phyloP scores from a whole-genome alignment of 2,329 filamentous ascomycete species.

The Aureobasidium zeae region DNA sequence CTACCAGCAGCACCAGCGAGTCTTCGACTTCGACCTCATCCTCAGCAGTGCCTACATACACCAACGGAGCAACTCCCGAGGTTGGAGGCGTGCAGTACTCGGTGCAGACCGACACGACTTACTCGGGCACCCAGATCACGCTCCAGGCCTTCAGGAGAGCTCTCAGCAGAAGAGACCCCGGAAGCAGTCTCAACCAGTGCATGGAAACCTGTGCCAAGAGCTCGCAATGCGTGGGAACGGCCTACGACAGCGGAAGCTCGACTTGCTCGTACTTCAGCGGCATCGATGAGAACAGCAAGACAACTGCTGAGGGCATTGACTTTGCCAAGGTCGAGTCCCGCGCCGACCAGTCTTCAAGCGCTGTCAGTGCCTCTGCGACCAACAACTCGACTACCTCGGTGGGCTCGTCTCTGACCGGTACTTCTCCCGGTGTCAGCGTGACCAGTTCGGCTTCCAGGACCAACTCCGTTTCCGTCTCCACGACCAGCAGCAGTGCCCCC shows the following conservation, averaged over 20 bases:
- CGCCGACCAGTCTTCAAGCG: not conserved
- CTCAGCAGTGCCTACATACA: not conserved
- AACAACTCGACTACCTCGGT: not conserved
- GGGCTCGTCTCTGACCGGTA: not conserved
- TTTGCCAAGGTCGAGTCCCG: slow-evolving; percentile 1
- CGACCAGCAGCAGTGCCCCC: not conserved
- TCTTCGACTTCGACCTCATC: not conserved
- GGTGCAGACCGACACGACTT: not conserved
- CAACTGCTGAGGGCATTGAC: not conserved
- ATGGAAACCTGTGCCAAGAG: not conserved
- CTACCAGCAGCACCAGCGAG: not conserved
- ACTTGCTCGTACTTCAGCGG: slow-evolving; percentile 1
- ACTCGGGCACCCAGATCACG: not conserved
- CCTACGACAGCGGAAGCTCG: not conserved
- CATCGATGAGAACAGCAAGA: not conserved
- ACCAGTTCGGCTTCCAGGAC: not conserved
- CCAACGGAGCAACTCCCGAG: not conserved
- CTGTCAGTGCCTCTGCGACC: too few species aligned
- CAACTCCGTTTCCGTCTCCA: not conserved
- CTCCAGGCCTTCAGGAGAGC: not conserved
- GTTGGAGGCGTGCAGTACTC: not conserved
- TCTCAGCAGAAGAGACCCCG: not conserved
- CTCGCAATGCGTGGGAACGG: not conserved
- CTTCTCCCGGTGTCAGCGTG: not conserved
- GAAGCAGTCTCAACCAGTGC: not conserved